These are phyloP conservation scores for Saturnispora silvae DNA, from an alignment of 805 yeast species.

Conservation along the genomic window DNA sequence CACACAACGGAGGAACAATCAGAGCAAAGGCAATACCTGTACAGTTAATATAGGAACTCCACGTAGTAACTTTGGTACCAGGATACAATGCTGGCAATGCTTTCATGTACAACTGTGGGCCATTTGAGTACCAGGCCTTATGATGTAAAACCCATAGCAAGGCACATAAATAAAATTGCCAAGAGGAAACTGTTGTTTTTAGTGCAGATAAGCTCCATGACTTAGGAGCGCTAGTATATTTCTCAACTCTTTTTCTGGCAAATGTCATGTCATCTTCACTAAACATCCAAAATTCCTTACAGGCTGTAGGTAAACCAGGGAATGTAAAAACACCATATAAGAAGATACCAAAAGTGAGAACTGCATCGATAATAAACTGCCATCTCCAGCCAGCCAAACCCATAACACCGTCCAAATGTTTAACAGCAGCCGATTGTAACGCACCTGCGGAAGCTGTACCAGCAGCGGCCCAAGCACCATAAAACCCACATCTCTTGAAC, in stretches of 20 bases:
- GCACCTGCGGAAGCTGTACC: slow-evolving; percentile 53
- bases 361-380: slow-evolving; percentile 59
- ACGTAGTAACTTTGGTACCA: slow-evolving; percentile 11
- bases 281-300: slow-evolving; percentile 28
- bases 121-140: slow-evolving; percentile 25
- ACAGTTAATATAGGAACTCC: slow-evolving; percentile 12
- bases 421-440: slow-evolving; percentile 45
- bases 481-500: slow-evolving; percentile 14
- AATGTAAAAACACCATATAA: slow-evolving; percentile 46
- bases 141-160: slow-evolving; percentile 22
- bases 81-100: slow-evolving; percentile 11
- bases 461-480: slow-evolving; percentile 16
- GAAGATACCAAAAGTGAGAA: slow-evolving; percentile 49
- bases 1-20: slow-evolving; percentile 30
- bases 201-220: slow-evolving; percentile 30
- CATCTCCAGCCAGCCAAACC: slow-evolving; percentile 64
- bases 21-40: slow-evolving; percentile 15
- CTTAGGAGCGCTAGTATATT: slow-evolving; percentile 27
- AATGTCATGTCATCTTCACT: slow-evolving; percentile 32
- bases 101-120: slow-evolving; percentile 20
- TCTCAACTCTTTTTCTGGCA: slow-evolving; percentile 36
- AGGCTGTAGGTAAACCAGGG: slow-evolving; percentile 38
- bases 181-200: slow-evolving; percentile 35
- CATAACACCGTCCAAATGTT: slow-evolving; percentile 34
- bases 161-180: slow-evolving; percentile 26